phyloP scores from a whole-genome alignment of 352 stramenopile genomes.

The Phytophthora hibernalis region DNA sequence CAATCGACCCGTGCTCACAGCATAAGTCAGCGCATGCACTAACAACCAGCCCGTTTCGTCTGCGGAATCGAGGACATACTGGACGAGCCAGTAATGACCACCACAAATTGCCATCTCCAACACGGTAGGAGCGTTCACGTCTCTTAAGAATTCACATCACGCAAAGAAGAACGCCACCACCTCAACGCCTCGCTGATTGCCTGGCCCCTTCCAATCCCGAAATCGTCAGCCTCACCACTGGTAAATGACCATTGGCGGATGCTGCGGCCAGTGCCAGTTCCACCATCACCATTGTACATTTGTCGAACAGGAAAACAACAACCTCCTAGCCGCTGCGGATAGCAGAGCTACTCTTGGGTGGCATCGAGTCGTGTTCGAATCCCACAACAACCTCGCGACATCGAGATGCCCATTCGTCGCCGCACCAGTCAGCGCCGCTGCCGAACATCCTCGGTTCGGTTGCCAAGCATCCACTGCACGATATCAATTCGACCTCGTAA shows the following conservation, averaged over 20 bases:
- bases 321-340: not conserved
- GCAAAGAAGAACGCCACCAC: not conserved
- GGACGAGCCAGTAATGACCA: not conserved
- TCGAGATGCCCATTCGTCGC: not conserved
- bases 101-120: not conserved
- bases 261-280: not conserved
- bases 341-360: not conserved
- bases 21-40: not conserved
- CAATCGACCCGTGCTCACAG: not conserved
- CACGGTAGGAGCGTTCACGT: not conserved
- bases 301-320: not conserved
- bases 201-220: not conserved
- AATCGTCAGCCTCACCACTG: not conserved
- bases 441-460: not conserved
- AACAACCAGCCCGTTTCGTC: not conserved
- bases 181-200: not conserved
- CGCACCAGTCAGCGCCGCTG: not conserved
- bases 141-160: not conserved
- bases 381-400: not conserved
- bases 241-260: not conserved
- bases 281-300: not conserved
- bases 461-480: not conserved
- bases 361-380: not conserved
- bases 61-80: not conserved
- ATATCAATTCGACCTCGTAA: slow-evolving; percentile 1